phyloP scores from a whole-genome alignment of 805 yeast genomes.

The Blastobotrys chiropterorum region DNA sequence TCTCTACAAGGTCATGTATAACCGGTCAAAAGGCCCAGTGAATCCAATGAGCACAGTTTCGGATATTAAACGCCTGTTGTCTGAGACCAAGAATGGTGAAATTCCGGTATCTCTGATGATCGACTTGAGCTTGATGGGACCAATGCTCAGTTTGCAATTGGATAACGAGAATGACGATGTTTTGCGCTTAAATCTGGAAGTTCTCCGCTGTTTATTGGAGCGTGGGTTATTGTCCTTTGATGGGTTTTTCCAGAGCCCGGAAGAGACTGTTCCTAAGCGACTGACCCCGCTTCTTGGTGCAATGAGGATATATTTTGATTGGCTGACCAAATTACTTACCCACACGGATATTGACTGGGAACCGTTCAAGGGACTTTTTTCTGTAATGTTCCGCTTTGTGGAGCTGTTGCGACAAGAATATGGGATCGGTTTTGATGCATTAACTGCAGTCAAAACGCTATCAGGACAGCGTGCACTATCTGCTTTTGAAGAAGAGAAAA shows the following conservation, averaged over 20 bases:
- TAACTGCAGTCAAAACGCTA: conserved; percentile 11
- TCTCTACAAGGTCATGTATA: background rate
- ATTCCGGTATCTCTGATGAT: conserved; percentile 19
- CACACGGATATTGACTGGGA: conserved; percentile 6
- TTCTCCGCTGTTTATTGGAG: background rate
- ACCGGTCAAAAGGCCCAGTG: background rate
- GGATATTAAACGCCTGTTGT: background rate
- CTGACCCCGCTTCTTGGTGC: conserved; percentile 1
- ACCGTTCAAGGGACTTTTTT: background rate
- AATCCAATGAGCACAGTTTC: background rate
- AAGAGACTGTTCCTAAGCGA: background rate
- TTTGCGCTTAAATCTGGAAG: background rate
- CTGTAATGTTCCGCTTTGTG: background rate
- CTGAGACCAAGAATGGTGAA: background rate
- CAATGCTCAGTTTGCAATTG: conserved; percentile 8
- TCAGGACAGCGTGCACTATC: conserved; percentile 4
- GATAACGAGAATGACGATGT: background rate
- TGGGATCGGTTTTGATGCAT: conserved; percentile 14
- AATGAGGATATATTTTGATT: conserved; percentile 10
- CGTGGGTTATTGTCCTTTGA: background rate
- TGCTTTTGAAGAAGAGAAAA: conserved; percentile 13
- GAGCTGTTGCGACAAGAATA: conserved; percentile 1
- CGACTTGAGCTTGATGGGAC: conserved; percentile 20
- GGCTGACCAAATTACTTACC: conserved; percentile 7
- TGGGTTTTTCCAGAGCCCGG: background rate